These are phyloP conservation scores for Chloris gayana DNA, from an alignment of 176 grass and related monocot species.

Conservation along the genomic window DNA sequence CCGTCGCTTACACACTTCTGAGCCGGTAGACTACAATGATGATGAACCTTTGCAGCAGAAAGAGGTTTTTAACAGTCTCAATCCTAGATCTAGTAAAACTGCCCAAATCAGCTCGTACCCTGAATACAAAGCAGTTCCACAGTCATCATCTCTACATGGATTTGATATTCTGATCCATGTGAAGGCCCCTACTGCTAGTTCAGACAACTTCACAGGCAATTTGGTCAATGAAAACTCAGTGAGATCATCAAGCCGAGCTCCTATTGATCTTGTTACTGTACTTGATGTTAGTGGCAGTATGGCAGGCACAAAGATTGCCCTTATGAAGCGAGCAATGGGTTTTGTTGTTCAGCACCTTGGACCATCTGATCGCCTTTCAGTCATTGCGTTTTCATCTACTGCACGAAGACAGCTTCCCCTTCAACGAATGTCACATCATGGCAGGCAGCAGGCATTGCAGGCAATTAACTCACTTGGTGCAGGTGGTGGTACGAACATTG, in stretches of 20 bases:
- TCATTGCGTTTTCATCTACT: conserved; percentile 85
- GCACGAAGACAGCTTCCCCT: conserved; percentile 76
- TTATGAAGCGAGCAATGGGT: conserved; percentile 90
- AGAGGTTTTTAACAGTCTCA: conserved; percentile 35
- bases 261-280: conserved; percentile 87
- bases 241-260: conserved; percentile 55
- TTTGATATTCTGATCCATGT: conserved; percentile 85
- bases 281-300: conserved; percentile 96
- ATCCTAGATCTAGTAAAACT: conserved; percentile 46
- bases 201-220: conserved; percentile 22
- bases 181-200: conserved; percentile 61
- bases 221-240: conserved; percentile 38
- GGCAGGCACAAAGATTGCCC: conserved; percentile 85
- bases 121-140: conserved; percentile 64
- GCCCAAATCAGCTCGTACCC: conserved; percentile 71
- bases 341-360: conserved; percentile 97
- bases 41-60: conserved; percentile 68
- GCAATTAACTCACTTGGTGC: conserved; percentile 78
- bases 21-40: conserved; percentile 75
- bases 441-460: conserved; percentile 65
- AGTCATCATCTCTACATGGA: conserved; percentile 47
- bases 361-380: conserved; percentile 83
- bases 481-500: conserved; percentile 87
- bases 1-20: conserved; percentile 45
- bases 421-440: conserved; percentile 76